phyloP scores from a whole-genome alignment of 371 early-diverging fungal species.

The Actinomucor elegans region DNA sequence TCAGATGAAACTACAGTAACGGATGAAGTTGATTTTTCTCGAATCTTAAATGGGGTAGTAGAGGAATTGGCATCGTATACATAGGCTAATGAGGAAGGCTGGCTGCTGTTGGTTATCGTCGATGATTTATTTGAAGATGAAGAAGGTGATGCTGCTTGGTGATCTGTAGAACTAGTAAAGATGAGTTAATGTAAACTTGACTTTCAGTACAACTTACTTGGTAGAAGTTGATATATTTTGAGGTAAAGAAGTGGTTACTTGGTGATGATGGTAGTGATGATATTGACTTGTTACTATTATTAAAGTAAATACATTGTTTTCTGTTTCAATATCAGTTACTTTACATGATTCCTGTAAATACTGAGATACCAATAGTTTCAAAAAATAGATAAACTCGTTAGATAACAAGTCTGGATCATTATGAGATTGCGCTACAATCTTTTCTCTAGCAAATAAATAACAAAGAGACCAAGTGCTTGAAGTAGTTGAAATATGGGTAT shows the following conservation, averaged over 20 bases:
- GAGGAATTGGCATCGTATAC: slow-evolving; percentile 32
- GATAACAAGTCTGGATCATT: slow-evolving; percentile 9
- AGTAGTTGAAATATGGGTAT: background rate
- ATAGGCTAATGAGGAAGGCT: slow-evolving; percentile 38
- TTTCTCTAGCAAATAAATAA: slow-evolving; percentile 42
- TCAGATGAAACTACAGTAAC: slow-evolving; percentile 33
- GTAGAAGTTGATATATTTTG: slow-evolving; percentile 16
- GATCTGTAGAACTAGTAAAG: background rate
- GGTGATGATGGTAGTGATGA: background rate
- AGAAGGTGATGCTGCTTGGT: slow-evolving; percentile 19
- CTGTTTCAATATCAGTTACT: background rate
- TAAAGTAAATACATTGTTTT: slow-evolving; percentile 6
- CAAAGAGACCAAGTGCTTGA: slow-evolving; percentile 30
- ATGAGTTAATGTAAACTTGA: no score
- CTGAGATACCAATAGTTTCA: slow-evolving; percentile 29
- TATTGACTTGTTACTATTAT: no score
- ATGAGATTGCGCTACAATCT: slow-evolving; percentile 32
- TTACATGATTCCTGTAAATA: slow-evolving; percentile 24
- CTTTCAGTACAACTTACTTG: background rate
- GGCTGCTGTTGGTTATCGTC: slow-evolving; percentile 25
- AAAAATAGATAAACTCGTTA: slow-evolving; percentile 31
- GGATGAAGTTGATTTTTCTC: slow-evolving; percentile 37
- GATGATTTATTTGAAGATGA: slow-evolving; percentile 17
- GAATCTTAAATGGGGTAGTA: slow-evolving; percentile 42
- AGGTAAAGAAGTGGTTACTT: slow-evolving; percentile 9